A percentile compares a stretch with the other conserved stretches of the same genome.
Evolutionary conservation across 129 eudicot species (phyloP).

Genomic region (Pseudognaphalium luteoalbum): DNA sequence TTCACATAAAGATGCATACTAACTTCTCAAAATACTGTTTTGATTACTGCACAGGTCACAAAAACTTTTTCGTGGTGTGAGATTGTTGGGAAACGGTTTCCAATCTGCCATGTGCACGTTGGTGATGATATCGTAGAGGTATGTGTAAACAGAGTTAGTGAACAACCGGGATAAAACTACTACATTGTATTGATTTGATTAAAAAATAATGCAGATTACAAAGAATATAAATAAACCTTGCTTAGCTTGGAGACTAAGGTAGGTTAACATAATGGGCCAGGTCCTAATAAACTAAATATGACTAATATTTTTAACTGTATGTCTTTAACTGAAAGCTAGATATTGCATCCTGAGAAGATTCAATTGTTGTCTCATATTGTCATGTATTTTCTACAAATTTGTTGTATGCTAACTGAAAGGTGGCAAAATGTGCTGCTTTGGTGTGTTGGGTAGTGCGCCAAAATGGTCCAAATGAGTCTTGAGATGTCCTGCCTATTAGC

Average conservation of each 20-base stretch:
- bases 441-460: background rate
- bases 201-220: too few relatives aligned
- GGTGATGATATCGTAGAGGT: slow-evolving; percentile 76
- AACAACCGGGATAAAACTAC: too few relatives aligned
- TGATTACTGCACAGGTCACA: slow-evolving; percentile 49
- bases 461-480: background rate
- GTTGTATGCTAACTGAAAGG: background rate
- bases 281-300: too few relatives aligned
- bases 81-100: slow-evolving; percentile 74
- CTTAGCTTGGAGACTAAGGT: too few relatives aligned
- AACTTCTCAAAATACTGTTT: background rate
- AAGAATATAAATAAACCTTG: too few relatives aligned
- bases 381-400: background rate
- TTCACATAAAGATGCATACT: background rate
- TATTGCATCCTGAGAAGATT: slow-evolving; percentile 1
- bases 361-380: background rate
- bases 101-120: slow-evolving; percentile 80
- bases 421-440: background rate
- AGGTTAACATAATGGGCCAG: too few relatives aligned
- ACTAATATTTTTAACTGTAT: too few relatives aligned
- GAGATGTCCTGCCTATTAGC: background rate
- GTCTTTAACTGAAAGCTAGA: slow-evolving; percentile 19
- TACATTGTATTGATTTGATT: too few relatives aligned
- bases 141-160: too few relatives aligned
- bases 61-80: slow-evolving; percentile 55